A percentile compares a stretch with the other conserved stretches of the same genome.
These are phyloP conservation scores for Krasilnikovozyma curviuscula DNA, from an alignment of 768 basidiomycete species.

Conservation along the genomic window DNA sequence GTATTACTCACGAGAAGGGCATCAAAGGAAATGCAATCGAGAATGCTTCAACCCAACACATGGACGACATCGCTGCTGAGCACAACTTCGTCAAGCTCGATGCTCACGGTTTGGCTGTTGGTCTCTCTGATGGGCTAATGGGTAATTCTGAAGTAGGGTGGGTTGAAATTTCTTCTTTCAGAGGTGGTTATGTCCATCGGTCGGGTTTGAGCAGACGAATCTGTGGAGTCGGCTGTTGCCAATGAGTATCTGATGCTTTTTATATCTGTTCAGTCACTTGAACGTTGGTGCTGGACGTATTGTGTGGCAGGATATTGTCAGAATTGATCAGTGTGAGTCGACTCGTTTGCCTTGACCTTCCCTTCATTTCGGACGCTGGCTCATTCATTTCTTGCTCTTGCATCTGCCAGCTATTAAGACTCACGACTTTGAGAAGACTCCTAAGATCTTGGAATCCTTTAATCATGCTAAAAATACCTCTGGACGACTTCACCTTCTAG, in stretches of 20 bases:
- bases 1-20: constrained; percentile 41
- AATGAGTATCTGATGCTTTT: not conserved
- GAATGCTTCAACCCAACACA: constrained; percentile 62
- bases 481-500: constrained; percentile 71
- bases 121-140: constrained; percentile 84
- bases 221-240: not conserved
- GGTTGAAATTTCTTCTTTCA: constrained; percentile 21
- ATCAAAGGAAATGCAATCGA: constrained; percentile 73
- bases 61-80: constrained; percentile 67
- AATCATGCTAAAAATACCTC: constrained; percentile 62
- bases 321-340: constrained; percentile 56
- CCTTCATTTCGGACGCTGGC: not conserved
- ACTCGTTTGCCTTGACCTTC: no score
- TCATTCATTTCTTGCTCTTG: not conserved
- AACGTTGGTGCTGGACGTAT: constrained; percentile 89
- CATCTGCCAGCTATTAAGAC: constrained; percentile 48
- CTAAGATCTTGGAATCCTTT: constrained; percentile 49
- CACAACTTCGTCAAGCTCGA: constrained; percentile 51
- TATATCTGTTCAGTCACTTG: constrained; percentile 46
- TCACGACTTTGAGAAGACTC: constrained; percentile 60
- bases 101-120: constrained; percentile 82
- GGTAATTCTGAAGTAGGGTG: constrained; percentile 96
- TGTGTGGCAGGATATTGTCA: constrained; percentile 95
- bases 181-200: not conserved
- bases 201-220: not conserved